Base-by-base conservation (phyloP, 305 asterid genomes). In the Solanum hybrid region DNA sequence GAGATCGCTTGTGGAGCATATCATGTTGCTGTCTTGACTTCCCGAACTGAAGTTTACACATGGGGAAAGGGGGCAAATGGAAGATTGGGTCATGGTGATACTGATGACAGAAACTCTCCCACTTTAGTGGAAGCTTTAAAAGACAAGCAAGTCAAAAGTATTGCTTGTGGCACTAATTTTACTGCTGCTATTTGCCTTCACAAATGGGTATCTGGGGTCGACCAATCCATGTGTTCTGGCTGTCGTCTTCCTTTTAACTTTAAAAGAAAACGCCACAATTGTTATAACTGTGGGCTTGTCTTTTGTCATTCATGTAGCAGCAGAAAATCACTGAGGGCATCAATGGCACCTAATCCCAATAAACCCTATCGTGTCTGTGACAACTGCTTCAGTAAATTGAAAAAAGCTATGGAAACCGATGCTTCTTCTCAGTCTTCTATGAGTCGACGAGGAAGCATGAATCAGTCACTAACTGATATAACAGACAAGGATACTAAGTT, bases 231-330 rank as follows among this genome's bases (percentile, higher is more conserved):
- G 93, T 94, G 95, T 76, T 94, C 95, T 87, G 95, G 95, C 78
- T 94, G 95, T 90, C 95, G 92, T 67, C 91, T 92, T 39, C 95
- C 92, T 20, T 94, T 94, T 89, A 94, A 92, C 90, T 94, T 94
- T 92, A 94, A 93, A 92, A 89, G 95, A 88, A 94, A 94, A 91
- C 95, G 95, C 40, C 97, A 95, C 91, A 95, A 95, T 90, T 95
- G 97, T 93, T 95, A 95, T 92, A 95, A 95, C 89, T 95, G 97
- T 88, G 97, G 97, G 78, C 96, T 95, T 71, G 96, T 95, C 78
- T 95, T 93, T 92, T 95, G 97, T 82, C 94, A 94, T 91, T 92
- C 96, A 29, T 95, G 97, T 91, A 95, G 95, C 92, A 94, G 95
- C 91, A 95, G 94, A 93, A 95, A 95, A 93, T 93, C 96, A 51